phyloP scores from a whole-genome alignment of 805 yeast species.

The Pichia pseudocactophila region DNA sequence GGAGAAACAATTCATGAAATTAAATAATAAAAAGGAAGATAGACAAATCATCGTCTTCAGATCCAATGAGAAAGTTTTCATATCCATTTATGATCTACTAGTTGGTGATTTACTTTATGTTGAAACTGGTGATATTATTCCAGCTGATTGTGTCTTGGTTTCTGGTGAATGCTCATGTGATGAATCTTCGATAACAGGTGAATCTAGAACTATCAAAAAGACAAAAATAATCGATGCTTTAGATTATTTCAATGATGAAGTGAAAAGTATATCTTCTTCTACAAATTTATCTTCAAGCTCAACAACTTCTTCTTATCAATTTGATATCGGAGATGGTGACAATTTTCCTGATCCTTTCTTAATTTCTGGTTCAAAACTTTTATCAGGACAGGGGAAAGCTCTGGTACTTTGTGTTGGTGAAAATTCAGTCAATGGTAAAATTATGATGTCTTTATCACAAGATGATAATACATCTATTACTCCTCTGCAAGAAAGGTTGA shows the following conservation, averaged over 20 bases:
- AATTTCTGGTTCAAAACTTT: slow-evolving; percentile 83
- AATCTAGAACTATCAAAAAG: slow-evolving; percentile 74
- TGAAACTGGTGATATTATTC: slow-evolving; percentile 91
- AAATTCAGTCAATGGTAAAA: slow-evolving; percentile 85
- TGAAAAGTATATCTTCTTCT: slow-evolving; percentile 19
- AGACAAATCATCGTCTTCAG: slow-evolving; percentile 71
- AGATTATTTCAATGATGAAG: slow-evolving; percentile 13
- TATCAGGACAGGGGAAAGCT: slow-evolving; percentile 81
- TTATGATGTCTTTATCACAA: slow-evolving; percentile 68
- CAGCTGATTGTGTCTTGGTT: slow-evolving; percentile 77
- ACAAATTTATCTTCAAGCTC: slow-evolving; percentile 8
- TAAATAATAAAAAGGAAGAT: slow-evolving; percentile 83
- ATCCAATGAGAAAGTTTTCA: slow-evolving; percentile 54
- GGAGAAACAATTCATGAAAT: slow-evolving; percentile 82
- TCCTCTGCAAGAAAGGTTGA: slow-evolving; percentile 78
- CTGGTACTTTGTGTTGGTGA: slow-evolving; percentile 86
- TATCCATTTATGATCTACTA: slow-evolving; percentile 64
- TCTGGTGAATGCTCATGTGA: slow-evolving; percentile 79
- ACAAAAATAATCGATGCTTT: slow-evolving; percentile 40
- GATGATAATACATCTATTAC: slow-evolving; percentile 64
- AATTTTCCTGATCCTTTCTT: slow-evolving; percentile 64
- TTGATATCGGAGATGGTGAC: slow-evolving; percentile 33
- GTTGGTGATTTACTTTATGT: slow-evolving; percentile 81
- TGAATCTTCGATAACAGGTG: slow-evolving; percentile 92
- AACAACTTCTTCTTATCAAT: slow-evolving; percentile 4